Percentiles rank a stretch among this genome's conserved stretches.
These are phyloP conservation scores for Mycosphaerella arachidis DNA, from an alignment of 2,329 filamentous ascomycete species.

Conservation along the genomic window DNA sequence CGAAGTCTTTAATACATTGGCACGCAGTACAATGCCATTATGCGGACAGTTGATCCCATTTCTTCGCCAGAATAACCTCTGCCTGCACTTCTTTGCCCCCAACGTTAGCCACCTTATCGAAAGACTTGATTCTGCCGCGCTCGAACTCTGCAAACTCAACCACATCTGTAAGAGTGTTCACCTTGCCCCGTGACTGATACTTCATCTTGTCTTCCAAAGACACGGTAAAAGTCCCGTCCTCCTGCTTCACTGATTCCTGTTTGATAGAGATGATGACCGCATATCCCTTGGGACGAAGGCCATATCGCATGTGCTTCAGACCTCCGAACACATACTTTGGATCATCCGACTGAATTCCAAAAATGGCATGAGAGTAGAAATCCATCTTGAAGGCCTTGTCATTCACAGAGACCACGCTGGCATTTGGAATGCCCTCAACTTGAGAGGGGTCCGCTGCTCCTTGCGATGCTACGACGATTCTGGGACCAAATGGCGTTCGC, in stretches of 20 bases:
- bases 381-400: slow-evolving; percentile 21
- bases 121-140: slow-evolving; percentile 23
- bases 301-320: slow-evolving; percentile 24
- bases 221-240: slow-evolving; percentile 17
- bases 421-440: slow-evolving; percentile 14
- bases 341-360: slow-evolving; percentile 21
- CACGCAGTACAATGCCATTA: neutral
- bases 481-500: slow-evolving; percentile 25
- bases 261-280: slow-evolving; percentile 24
- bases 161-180: slow-evolving; percentile 22
- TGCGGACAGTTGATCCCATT: slow-evolving; percentile 27
- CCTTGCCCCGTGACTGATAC: slow-evolving; percentile 23
- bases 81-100: slow-evolving; percentile 21
- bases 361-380: slow-evolving; percentile 25
- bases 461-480: slow-evolving; percentile 22
- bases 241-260: slow-evolving; percentile 15
- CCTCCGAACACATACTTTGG: slow-evolving; percentile 24
- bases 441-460: slow-evolving; percentile 5
- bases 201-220: slow-evolving; percentile 25
- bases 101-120: slow-evolving; percentile 20
- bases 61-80: slow-evolving; percentile 28
- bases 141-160: slow-evolving; percentile 28
- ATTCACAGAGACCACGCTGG: slow-evolving; percentile 13
- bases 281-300: slow-evolving; percentile 26
- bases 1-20: too few species aligned